These are phyloP conservation scores for Salvia hispanica DNA, from an alignment of 257 asterid genomes.

Conservation along the genomic window DNA sequence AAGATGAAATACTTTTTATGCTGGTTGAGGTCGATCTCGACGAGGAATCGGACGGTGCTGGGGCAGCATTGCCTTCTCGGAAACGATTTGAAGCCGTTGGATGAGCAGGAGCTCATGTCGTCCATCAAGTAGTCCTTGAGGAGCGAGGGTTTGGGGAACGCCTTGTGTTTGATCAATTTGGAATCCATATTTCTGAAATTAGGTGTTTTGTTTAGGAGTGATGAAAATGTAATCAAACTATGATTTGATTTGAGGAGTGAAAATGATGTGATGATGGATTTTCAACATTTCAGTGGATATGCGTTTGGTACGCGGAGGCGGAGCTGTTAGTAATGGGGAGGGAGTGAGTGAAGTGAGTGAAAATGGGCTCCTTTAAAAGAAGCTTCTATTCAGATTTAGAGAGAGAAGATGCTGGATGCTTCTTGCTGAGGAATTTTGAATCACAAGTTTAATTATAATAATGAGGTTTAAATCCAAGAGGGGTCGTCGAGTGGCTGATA, in stretches of 20 bases:
- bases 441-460: no score
- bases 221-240: not conserved
- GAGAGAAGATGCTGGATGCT: no score
- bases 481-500: no score
- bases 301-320: no score
- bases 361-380: no score
- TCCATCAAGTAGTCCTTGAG: conserved; percentile 46
- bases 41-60: conserved; percentile 37
- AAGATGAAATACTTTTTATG: conserved; percentile 15
- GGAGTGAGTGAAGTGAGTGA: no score
- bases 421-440: no score
- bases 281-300: not conserved
- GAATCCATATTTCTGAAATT: conserved; percentile 34
- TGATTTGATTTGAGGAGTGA: not conserved
- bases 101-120: conserved; percentile 48
- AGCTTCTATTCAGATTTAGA: no score
- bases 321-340: no score
- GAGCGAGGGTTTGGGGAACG: conserved; percentile 28
- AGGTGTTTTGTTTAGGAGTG: not conserved
- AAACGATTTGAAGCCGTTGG: conserved; percentile 50
- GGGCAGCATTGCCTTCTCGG: conserved; percentile 48
- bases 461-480: no score
- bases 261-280: not conserved
- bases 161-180: conserved; percentile 32
- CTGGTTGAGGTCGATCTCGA: conserved; percentile 32